Evolutionary conservation across 352 stramenopile genomes (phyloP), one percentile per base, ranked within the genome.

Genomic region (Thalassiosira oceanica): DNA sequence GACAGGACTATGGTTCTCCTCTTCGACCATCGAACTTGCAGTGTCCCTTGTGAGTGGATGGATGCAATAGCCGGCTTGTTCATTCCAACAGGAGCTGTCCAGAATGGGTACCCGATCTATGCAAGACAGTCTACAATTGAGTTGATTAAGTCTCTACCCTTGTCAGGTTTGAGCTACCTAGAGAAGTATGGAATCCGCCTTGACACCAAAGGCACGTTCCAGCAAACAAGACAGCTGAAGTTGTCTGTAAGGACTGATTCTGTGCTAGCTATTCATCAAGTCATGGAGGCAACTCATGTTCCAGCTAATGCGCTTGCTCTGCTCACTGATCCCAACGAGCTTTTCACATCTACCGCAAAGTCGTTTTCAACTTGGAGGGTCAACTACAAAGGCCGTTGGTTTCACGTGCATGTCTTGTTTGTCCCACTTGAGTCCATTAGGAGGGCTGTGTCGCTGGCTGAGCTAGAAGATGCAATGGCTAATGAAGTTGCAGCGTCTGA

Each of bases 41-140:
- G 36, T 16, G 7, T 35, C 20, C 58, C 48, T 24, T 16, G 43
- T 15, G 21, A 51, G 11, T 61, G 29, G 29, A 44, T 70, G 31
- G 26, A 70, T 37, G 41, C 46, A 20, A 26, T 46, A 5, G 55
- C 39, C 36, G 60, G 60, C 15, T 26, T 70, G n/a, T 70, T 62
- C 39, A 29, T 11, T 1, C 60, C 60, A 16, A 46, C 61, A 1
- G 46, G 58, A 8, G 52, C 33, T 44, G 18, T 44, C 3, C 11
- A 23, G 20, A 52, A 44, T 43, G 45, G 46, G n/a, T 69, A 69
- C 61, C 58, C 58, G 31, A 18, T 69, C 43, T 69, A 48, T 45
- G 37, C 42, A 44, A 49, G 23, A 33, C 21, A 2, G 23, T 2
- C 29, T 3, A 62, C 60, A 61, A 13, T 1, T 23, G 31, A 55